Evolutionary conservation across 1,139 yeast species (phyloP), one percentile per base, ranked within the genome.

Genomic region (Zygosaccharomyces pseudobailii): DNA sequence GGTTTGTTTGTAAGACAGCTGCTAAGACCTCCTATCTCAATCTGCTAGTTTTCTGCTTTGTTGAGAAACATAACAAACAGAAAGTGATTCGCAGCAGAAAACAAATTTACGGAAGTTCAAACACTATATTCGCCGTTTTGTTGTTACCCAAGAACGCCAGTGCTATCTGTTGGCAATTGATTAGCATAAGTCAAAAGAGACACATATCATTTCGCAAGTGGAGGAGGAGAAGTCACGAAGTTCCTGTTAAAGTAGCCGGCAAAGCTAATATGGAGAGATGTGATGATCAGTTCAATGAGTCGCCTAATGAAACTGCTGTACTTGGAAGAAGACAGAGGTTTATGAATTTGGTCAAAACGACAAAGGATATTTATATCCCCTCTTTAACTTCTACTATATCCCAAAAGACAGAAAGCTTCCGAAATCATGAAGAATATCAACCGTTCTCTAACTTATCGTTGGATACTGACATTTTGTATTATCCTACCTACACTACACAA

Each of bases 401-500:
- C 2, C 79, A 71, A 53, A 58, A 77, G 32, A 81, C 83, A 1
- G 80, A 76, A 4, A 78, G 76, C 2, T 68, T 77, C 0, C 57
- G 67, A 24, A 51, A 58, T 3, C 51, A 49, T 67, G 43, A 49
- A 22, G 53, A 49, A 19, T 32, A 39, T 6, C 52, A 36, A 13
- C 30, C 46, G 4, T 43, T 40, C n/a, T 21, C 37, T 19, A 45
- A 43, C 21, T 31, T 55, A 10, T 55, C 63, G 5, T 27, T 42
- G n/a, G 62, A 59, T 47, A 59, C 75, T 54, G 67, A 71, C 27
- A 65, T 76, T 61, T 53, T 69, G 3, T 61, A 75, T 6, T 85
- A 82, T 56, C 90, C 90, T 2, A 77, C 87, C 5, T 87, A 84
- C 62, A 75, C 88, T 0, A 68, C 84, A 20, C 50, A 63, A 19